Percentiles rank a stretch among this genome's conserved stretches.
Evolutionary conservation across 805 yeast species (phyloP).

Genomic region (Metschnikowia sp.): DNA sequence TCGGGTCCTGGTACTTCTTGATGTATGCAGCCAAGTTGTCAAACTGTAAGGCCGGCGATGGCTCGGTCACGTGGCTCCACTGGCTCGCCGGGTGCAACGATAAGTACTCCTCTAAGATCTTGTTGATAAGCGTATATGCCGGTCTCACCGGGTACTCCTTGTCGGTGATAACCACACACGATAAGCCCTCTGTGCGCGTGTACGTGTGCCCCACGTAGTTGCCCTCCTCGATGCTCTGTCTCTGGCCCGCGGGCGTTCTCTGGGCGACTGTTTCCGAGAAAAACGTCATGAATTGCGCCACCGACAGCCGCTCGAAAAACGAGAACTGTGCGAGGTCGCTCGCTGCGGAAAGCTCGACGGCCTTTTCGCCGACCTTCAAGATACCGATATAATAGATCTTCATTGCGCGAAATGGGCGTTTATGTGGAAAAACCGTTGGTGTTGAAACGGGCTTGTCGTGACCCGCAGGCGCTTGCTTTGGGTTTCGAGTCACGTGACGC

Average conservation of each 20-base stretch:
- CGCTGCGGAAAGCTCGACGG: slow-evolving; percentile 74
- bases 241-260: slow-evolving; percentile 83
- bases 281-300: slow-evolving; percentile 91
- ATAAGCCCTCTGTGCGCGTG: slow-evolving; percentile 83
- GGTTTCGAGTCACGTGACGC: not conserved
- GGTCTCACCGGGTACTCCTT: slow-evolving; percentile 96
- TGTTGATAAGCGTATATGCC: slow-evolving; percentile 89
- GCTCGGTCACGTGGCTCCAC: slow-evolving; percentile 55
- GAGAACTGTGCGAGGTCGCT: slow-evolving; percentile 83
- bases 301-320: slow-evolving; percentile 79
- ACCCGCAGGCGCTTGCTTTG: not conserved
- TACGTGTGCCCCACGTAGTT: slow-evolving; percentile 88
- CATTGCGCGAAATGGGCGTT: slow-evolving; percentile 43
- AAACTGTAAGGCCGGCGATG: slow-evolving; percentile 45
- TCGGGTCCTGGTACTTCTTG: slow-evolving; percentile 89
- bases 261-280: slow-evolving; percentile 87
- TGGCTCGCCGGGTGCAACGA: slow-evolving; percentile 72
- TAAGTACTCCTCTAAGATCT: slow-evolving; percentile 85
- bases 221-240: slow-evolving; percentile 93
- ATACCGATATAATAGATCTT: slow-evolving; percentile 89
- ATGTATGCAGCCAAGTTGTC: slow-evolving; percentile 67
- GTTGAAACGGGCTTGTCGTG: no score
- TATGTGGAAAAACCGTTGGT: no score
- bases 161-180: slow-evolving; percentile 90
- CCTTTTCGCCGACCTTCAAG: slow-evolving; percentile 62